Base-by-base conservation (phyloP, 2,329 filamentous ascomycete genomes). In the Ilyonectria mors-panacis region DNA sequence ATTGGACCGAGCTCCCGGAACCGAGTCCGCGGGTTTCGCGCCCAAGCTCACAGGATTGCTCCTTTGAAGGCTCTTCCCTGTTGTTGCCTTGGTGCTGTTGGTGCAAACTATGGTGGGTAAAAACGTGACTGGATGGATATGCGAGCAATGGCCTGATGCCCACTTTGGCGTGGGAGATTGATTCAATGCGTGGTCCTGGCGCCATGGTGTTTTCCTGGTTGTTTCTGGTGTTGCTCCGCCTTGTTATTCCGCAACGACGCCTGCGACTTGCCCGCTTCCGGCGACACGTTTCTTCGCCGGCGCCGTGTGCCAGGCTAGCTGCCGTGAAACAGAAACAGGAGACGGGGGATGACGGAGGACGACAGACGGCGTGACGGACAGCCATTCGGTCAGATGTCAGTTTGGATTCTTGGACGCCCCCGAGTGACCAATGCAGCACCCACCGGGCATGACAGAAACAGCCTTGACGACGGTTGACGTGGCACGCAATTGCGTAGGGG, bases 81-180 rank as follows among this genome's bases (percentile, higher is more conserved):
- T 13, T 33, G 30, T 33, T 33, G 26, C 26, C 26, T 6, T 26
- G 26, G 26, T 17, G 37, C 12, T 39, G 37, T n/a, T n/a, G 39
- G 39, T 53, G 30, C 50, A 54, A 67, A n/a, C 26, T 45, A 44
- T 28, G 48, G 59, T 54, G 64, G 54, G 21, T 51, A 59, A 48
- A 75, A 76, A 76, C 74, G 74, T 76, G 74, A 76, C 74, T 65
- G 57, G 51, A 65, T 21, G 48, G 35, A 68, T 67, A 76, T 76
- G 74, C 74, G 71, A 75, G 72, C 69, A 59, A 75, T 74, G 68
- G 65, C 65, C 58, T 69, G 72, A 73, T 67, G 54, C 53, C 63
- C 72, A 63, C 65, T 68, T 61, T 55, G 55, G 37, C 63, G 69
- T 71, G 59, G 17, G 70, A 74, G 66, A 75, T 75, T 75, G 72